Evolutionary conservation across 352 stramenopile species (phyloP), one percentile per base, ranked within the genome.

Genomic region (Pythium aquatile): DNA sequence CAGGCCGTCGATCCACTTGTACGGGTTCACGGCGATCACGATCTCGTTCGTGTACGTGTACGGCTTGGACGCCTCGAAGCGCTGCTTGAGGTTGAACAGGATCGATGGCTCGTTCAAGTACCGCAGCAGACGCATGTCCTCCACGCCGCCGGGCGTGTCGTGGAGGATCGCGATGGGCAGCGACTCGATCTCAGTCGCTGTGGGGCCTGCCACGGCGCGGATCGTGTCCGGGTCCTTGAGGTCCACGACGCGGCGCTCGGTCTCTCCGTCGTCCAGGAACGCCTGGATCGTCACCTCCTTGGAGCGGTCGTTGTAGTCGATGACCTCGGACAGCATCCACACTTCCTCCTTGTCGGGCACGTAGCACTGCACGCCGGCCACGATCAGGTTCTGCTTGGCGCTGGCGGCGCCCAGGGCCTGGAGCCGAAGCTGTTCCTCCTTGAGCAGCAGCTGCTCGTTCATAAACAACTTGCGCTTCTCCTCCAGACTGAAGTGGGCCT

Each of bases 21-120:
- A 99, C 47, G 97, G 97, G 73, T 99, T 99, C 28, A 99, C 90
- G 5, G 97, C 97, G 54, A 99, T 98, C 55, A 99, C 89, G 72
- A 99, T 99, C 35, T 99, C 96, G 42, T 98, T 98, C 5, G 97
- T 98, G 74, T 98, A 97, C n/a, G 97, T 99, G 78, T 99, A 99
- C 14, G 97, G 97, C 75, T 97, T 90, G 11, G 88, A 91, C 9
- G 79, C 80, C 35, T 90, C 86, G 60, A 97, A 97, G 4, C 93
- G 85, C 67, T 91, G 81, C 66, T 96, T 95, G 62, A 98, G 76
- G 75, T 97, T 98, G 79, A 97, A 97, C 32, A 98, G 73, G 65
- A 98, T 97, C 16, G 88, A 95, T 49, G 93, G 90, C 58, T 97
- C 91, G 68, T 98, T 97, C 58, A 98, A 73, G 77, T 97, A 96